Conservation (phyloP, 805 yeast species). For the Grigorovia transvaalensis region DNA sequence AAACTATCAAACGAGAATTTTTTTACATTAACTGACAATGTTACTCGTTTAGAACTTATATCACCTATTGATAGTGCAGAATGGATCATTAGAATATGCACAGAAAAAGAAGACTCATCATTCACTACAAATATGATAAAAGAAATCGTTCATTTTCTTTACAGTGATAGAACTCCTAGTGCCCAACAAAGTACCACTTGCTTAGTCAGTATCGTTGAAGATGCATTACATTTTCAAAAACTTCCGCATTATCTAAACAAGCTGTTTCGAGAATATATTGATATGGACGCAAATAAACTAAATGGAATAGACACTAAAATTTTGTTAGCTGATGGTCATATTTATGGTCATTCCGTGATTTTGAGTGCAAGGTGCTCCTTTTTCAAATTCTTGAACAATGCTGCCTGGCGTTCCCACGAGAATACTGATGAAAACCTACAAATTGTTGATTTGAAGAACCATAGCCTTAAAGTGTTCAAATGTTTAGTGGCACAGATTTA, state of each 20-base stretch:
- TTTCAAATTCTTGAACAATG: constrained; percentile 49
- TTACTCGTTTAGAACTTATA: constrained; percentile 1
- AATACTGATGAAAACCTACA: constrained; percentile 5
- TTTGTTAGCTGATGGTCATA: constrained; percentile 36
- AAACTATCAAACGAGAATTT: constrained; percentile 1
- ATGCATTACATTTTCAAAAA: constrained; percentile 13
- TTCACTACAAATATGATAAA: background rate
- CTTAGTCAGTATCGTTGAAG: constrained; percentile 12
- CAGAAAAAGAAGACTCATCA: background rate
- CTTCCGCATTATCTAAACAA: constrained; percentile 4
- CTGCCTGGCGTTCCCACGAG: constrained; percentile 38
- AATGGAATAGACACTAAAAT: constrained; percentile 35
- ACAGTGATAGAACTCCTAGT: constrained; percentile 18
- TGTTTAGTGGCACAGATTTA: constrained; percentile 45
- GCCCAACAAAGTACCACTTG: constrained; percentile 7
- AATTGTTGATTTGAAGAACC: constrained; percentile 32
- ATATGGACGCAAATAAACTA: background rate
- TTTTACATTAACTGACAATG: constrained; percentile 5
- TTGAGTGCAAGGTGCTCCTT: constrained; percentile 49
- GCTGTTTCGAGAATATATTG: too few relatives aligned
- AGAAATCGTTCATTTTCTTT: constrained; percentile 14
- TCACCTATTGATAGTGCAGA: background rate
- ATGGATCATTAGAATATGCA: constrained; percentile 6
- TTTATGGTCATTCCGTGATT: constrained; percentile 40
- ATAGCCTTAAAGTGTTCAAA: constrained; percentile 31